Base-by-base conservation (phyloP, 805 yeast species). In the Yamadazyma olivae region DNA sequence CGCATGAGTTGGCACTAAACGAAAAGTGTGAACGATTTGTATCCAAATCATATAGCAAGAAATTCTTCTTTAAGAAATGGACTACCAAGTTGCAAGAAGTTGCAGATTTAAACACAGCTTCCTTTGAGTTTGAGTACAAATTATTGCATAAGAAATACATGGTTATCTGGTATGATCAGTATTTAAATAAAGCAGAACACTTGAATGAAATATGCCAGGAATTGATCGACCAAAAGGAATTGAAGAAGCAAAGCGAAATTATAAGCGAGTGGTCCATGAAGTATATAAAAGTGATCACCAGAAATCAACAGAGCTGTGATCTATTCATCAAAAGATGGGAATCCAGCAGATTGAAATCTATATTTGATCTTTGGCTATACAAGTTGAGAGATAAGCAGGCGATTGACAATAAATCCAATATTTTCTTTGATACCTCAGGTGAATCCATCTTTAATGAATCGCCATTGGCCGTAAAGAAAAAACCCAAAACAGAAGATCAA, bases 281-380 rank as follows among this genome's bases (percentile, higher is more conserved):
- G 31, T 50, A 54, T 30, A 56, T 63, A 30, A 63, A 58, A 39
- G 51, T 42, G 20, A 49, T 58, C 10, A 42, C 51, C n/a, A 46
- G 68, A 15, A 60, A 64, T 36, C 53, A 60, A 30, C 66, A 61
- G 32, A 59, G 59, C 9, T 61, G 64, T 44, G 61, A 56, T 3
- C 41, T 57, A 27, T 65, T 67, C 36, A 36, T 51, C 5, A 55
- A 51, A 17, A 52, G 64, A 35, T 62, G 64, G 65, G 56, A 62
- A 28, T 32, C 43, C 5, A 45, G 55, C 7, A 50, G 54, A 21
- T 24, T 53, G 32, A 48, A 49, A 23, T 46, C 64, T 0, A 52
- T 66, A 9, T 61, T 67, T 39, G 69, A 64, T 25, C 44, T 67
- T 10, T 67, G 74, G 74, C 14, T 51, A 4, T 54, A 50, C 32